These are phyloP conservation scores for Saturnispora silvae DNA, from an alignment of 805 yeast genomes.

Conservation along the genomic window DNA sequence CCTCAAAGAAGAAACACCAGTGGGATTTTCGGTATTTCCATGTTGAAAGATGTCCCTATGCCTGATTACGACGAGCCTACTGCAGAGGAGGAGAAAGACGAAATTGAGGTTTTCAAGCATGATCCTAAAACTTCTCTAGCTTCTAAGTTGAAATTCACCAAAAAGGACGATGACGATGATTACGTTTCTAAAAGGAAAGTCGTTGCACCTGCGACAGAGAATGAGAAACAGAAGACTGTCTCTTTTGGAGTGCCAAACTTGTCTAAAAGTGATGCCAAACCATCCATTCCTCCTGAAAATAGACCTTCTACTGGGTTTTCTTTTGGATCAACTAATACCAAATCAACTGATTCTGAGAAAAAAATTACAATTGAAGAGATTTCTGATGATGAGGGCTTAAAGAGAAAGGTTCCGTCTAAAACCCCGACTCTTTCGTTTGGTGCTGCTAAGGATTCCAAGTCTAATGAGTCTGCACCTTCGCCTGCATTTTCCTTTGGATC, in stretches of 20 bases:
- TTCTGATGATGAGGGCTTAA: neutral
- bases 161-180: slow-evolving; percentile 7
- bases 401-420: neutral
- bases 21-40: slow-evolving; percentile 18
- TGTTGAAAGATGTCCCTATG: slow-evolving; percentile 11
- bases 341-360: neutral
- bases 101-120: neutral
- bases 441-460: neutral
- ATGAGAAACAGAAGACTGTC: neutral
- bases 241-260: neutral
- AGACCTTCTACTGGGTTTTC: slow-evolving; percentile 10
- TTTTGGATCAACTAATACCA: slow-evolving; percentile 7
- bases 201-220: slow-evolving; percentile 2
- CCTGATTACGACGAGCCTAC: slow-evolving; percentile 13
- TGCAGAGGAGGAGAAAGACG: slow-evolving; percentile 2
- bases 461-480: neutral
- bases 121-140: slow-evolving; percentile 9
- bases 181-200: slow-evolving; percentile 9
- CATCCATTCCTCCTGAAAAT: too few species aligned
- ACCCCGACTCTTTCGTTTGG: slow-evolving; percentile 2
- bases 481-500: slow-evolving; percentile 2
- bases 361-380: slow-evolving; percentile 1
- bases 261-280: too few species aligned
- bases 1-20: slow-evolving; percentile 17
- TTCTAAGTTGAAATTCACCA: slow-evolving; percentile 19